Percentiles rank a stretch among this genome's conserved stretches.
Evolutionary conservation across 2,329 filamentous ascomycete species (phyloP).

Genomic region (Fusarium musae): DNA sequence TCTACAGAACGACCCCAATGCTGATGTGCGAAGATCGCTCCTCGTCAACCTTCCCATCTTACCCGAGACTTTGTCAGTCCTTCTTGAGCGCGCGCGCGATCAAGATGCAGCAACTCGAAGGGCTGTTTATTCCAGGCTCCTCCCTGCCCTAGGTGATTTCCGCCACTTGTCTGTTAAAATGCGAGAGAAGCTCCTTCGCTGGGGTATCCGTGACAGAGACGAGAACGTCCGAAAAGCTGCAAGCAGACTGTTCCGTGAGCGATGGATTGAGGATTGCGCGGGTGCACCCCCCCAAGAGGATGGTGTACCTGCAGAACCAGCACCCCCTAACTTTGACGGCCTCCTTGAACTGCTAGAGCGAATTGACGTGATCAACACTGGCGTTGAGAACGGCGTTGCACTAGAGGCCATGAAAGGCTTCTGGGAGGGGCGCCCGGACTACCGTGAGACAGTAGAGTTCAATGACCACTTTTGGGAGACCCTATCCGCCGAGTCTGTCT

Average conservation of each 20-base stretch:
- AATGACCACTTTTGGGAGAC: constrained; percentile 83
- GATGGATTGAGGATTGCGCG: constrained; percentile 98
- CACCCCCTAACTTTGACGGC: constrained; percentile 79
- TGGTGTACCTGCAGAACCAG: constrained; percentile 65
- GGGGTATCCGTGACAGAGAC: constrained; percentile 93
- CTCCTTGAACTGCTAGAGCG: constrained; percentile 91
- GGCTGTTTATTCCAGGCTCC: constrained; percentile 85
- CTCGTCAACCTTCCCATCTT: constrained; percentile 91
- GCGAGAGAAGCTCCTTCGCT: constrained; percentile 93
- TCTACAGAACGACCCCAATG: constrained; percentile 92
- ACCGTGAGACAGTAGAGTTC: constrained; percentile 77
- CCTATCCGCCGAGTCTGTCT: constrained; percentile 84
- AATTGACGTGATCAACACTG: constrained; percentile 92
- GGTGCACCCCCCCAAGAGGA: constrained; percentile 70
- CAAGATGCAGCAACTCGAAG: constrained; percentile 85
- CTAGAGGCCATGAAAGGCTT: constrained; percentile 95
- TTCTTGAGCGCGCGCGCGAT: constrained; percentile 91
- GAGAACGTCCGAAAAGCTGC: constrained; percentile 94
- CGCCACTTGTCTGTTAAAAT: constrained; percentile 91
- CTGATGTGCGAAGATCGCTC: constrained; percentile 89
- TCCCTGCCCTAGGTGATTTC: constrained; percentile 93
- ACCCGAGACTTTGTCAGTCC: constrained; percentile 82
- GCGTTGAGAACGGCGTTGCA: constrained; percentile 88
- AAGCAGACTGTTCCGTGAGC: constrained; percentile 87
- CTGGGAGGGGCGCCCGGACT: constrained; percentile 91